phyloP scores from a whole-genome alignment of 768 basidiomycete genomes.

The Rhodotorula graminis region DNA sequence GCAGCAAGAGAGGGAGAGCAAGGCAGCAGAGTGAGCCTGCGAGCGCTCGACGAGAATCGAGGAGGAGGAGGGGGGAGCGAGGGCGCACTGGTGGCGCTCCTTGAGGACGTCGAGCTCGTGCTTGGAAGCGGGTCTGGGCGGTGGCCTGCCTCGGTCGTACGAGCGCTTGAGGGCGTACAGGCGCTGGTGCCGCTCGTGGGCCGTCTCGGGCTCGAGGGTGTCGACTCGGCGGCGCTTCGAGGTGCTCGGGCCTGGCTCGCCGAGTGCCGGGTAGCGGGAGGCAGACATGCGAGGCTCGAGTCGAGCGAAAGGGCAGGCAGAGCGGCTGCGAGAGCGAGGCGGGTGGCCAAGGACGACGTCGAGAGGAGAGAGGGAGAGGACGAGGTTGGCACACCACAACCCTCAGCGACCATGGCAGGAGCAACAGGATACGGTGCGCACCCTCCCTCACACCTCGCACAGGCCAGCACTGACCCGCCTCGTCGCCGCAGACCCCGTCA shows the following conservation, averaged over 20 bases:
- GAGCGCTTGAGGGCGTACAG: slow-evolving; percentile 30
- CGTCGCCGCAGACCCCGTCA: slow-evolving; percentile 32
- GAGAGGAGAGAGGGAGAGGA: neutral
- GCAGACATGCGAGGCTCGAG: neutral
- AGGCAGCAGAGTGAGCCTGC: neutral
- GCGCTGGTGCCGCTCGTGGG: slow-evolving; percentile 46
- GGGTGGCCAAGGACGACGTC: neutral
- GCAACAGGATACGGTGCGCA: slow-evolving; percentile 32
- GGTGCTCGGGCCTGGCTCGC: neutral
- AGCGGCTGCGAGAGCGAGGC: neutral
- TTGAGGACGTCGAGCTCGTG: slow-evolving; percentile 51
- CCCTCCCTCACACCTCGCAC: neutral
- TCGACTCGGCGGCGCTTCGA: slow-evolving; percentile 23
- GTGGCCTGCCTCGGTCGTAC: slow-evolving; percentile 6
- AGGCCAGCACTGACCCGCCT: neutral
- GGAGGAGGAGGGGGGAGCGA: neutral
- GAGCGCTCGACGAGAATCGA: neutral
- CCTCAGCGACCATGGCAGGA: slow-evolving; percentile 27
- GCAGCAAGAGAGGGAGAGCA: no score
- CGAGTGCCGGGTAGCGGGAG: neutral
- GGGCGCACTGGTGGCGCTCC: slow-evolving; percentile 48
- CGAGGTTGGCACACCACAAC: no score
- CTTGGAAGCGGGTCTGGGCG: slow-evolving; percentile 25
- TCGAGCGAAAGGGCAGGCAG: neutral
- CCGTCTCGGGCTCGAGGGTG: slow-evolving; percentile 45